Conservation (phyloP, 1,139 yeast species). For the Scheffersomyces quercinus region DNA sequence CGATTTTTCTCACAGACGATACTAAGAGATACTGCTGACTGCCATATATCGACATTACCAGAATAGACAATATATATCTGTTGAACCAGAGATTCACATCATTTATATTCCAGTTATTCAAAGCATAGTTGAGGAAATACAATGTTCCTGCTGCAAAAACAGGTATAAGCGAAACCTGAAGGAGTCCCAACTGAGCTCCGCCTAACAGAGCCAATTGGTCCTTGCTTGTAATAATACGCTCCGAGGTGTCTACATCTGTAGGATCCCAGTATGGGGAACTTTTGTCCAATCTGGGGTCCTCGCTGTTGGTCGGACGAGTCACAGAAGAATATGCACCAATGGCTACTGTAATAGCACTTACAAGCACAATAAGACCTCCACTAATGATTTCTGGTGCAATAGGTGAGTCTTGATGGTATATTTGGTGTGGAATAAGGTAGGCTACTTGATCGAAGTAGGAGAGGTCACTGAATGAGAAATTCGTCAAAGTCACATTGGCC, state of each 20-base stretch:
- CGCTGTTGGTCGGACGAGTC: slow-evolving; percentile 44
- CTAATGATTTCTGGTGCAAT: slow-evolving; percentile 4
- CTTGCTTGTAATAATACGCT: slow-evolving; percentile 16
- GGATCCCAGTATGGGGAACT: slow-evolving; percentile 45
- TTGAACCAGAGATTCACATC: slow-evolving; percentile 30
- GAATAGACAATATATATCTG: slow-evolving; percentile 29
- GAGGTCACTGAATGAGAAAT: slow-evolving; percentile 1
- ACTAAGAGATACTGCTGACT: slow-evolving; percentile 22
- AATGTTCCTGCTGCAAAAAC: slow-evolving; percentile 37
- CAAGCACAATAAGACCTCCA: slow-evolving; percentile 1
- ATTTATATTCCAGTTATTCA: slow-evolving; percentile 25
- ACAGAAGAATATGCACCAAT: slow-evolving; percentile 44
- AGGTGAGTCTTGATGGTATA: slow-evolving; percentile 5
- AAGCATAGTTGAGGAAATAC: slow-evolving; percentile 33
- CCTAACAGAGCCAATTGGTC: slow-evolving; percentile 16
- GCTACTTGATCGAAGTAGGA: slow-evolving; percentile 13
- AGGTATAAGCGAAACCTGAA: slow-evolving; percentile 41
- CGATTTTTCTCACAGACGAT: slow-evolving; percentile 18
- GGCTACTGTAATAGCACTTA: slow-evolving; percentile 22
- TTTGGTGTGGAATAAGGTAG: slow-evolving; percentile 8
- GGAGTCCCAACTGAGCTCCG: slow-evolving; percentile 10
- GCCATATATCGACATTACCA: slow-evolving; percentile 23
- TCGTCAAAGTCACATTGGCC: too few species aligned
- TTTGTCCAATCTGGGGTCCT: slow-evolving; percentile 32
- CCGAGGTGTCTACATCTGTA: slow-evolving; percentile 40